These are phyloP conservation scores for Symbiotaphrina buchneri DNA, from an alignment of 495 filamentous ascomycete species.

Conservation along the genomic window DNA sequence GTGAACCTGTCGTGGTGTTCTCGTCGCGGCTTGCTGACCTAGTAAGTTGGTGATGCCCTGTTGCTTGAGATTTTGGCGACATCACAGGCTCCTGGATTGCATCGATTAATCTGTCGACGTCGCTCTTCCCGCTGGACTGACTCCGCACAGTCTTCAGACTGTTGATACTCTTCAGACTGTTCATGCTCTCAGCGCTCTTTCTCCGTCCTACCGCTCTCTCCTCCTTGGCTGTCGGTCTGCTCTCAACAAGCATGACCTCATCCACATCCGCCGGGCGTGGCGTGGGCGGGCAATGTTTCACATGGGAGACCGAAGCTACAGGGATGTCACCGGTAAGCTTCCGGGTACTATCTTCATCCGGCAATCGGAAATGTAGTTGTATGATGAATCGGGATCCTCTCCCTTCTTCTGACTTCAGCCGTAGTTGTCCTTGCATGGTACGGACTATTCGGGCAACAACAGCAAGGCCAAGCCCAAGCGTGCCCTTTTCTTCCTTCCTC, in stretches of 20 bases:
- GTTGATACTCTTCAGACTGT: conserved; percentile 13
- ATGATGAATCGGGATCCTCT: conserved; percentile 70
- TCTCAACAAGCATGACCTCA: conserved; percentile 34
- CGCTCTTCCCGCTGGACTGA: conserved; percentile 28
- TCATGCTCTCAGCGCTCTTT: neutral
- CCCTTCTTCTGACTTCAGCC: conserved; percentile 69
- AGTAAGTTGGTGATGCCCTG: no score
- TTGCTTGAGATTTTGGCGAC: conserved; percentile 4
- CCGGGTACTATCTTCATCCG: conserved; percentile 15
- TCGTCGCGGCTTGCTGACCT: no score
- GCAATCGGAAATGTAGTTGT: conserved; percentile 42
- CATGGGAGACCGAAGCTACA: conserved; percentile 2
- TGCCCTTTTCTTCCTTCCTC: conserved; percentile 14
- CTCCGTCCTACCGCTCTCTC: no score
- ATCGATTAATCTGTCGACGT: conserved; percentile 53
- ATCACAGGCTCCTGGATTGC: conserved; percentile 42
- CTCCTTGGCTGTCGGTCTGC: conserved; percentile 7
- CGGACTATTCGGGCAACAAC: conserved; percentile 63
- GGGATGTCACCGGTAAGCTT: conserved; percentile 12
- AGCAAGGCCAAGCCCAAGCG: conserved; percentile 67
- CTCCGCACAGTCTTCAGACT: conserved; percentile 26
- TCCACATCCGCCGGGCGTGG: conserved; percentile 18
- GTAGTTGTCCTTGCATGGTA: conserved; percentile 82
- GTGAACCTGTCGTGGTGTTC: no score
- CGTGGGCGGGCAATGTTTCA: conserved; percentile 6